Evolutionary conservation across 306 rosid species (phyloP), one percentile per base, ranked within the genome.

Genomic region (Mimosa pudica): DNA sequence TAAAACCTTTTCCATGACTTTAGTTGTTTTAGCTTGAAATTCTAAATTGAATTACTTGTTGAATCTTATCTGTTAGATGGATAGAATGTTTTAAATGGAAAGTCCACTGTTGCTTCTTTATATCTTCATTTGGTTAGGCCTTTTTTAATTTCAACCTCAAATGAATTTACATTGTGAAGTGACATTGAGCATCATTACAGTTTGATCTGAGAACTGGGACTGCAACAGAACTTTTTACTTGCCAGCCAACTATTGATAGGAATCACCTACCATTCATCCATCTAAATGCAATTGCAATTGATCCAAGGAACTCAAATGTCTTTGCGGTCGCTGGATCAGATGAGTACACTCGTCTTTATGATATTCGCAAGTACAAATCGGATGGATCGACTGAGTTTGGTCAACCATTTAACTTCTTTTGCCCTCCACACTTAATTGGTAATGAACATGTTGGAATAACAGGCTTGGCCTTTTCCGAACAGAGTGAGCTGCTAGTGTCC

Each of bases 381-480:
- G 92, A 88, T 38, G 98, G 94, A 38, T 90, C 99, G 18, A 70
- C 90, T 17, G 89, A 85, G 70, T 89, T 89, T 78, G 98, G 92
- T 81, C 85, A 84, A 71, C 96, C 98, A 0, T 70, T 82, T 10
- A 73, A 90, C 85, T 90, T 79, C 84, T 95, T 88, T 78, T 93
- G 99, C 81, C 97, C 99, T 71, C 83, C 86, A 24, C 87, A 90
- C 76, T 88, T 95, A 90, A 90, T 88, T 84, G 87, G 87, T 49
- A 71, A 90, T 49, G 81, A 74, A 9, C 77, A 54, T 8, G 97
- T 90, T 82, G 98, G 94, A 76, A 93, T 96, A 86, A 96, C 98
- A 49, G 97, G 99, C 84, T 81, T 95, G 95, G 97, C 96, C 77
- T 95, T 90, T 85, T 95, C 98, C 52, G 99, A 95, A 86, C 89